Evolutionary conservation across 805 yeast genomes (phyloP).

Genomic region (Ogataea glucozyma): DNA sequence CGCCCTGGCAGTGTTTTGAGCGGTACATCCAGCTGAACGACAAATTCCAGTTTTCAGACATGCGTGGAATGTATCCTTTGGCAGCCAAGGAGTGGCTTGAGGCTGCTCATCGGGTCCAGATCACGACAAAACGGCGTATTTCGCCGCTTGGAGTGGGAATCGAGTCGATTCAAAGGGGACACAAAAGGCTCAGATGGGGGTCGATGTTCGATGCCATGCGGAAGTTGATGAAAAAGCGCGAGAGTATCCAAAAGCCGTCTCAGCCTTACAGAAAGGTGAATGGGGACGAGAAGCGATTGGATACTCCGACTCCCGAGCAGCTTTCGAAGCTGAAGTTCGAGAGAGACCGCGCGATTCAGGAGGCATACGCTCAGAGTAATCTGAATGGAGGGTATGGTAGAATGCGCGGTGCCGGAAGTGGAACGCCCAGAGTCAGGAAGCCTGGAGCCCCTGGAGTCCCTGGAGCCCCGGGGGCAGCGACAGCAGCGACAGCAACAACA

Average conservation of each 20-base stretch:
- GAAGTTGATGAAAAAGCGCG: slow-evolving; percentile 86
- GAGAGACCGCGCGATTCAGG: slow-evolving; percentile 82
- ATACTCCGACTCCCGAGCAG: slow-evolving; percentile 81
- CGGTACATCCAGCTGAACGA: slow-evolving; percentile 91
- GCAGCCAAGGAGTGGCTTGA: slow-evolving; percentile 91
- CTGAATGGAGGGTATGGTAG: slow-evolving; percentile 24
- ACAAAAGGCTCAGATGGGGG: slow-evolving; percentile 89
- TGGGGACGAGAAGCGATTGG: slow-evolving; percentile 36
- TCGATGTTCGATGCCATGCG: slow-evolving; percentile 96
- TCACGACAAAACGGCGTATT: slow-evolving; percentile 82
- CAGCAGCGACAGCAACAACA: no score
- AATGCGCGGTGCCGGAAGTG: slow-evolving; percentile 23
- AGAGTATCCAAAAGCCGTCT: slow-evolving; percentile 65
- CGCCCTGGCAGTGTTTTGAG: slow-evolving; percentile 99
- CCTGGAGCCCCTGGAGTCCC: no score
- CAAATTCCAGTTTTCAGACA: slow-evolving; percentile 79
- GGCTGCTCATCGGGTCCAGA: slow-evolving; percentile 85
- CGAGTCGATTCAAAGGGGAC: slow-evolving; percentile 93
- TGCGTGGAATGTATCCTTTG: slow-evolving; percentile 83
- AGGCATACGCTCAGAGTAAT: slow-evolving; percentile 50
- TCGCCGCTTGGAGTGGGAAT: slow-evolving; percentile 92
- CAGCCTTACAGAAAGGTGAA: slow-evolving; percentile 36
- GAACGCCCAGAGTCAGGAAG: no score
- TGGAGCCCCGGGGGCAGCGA: no score
- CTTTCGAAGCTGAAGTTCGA: slow-evolving; percentile 80